Conservation (phyloP, 306 rosid species). For the Mimosa bimucronata region DNA sequence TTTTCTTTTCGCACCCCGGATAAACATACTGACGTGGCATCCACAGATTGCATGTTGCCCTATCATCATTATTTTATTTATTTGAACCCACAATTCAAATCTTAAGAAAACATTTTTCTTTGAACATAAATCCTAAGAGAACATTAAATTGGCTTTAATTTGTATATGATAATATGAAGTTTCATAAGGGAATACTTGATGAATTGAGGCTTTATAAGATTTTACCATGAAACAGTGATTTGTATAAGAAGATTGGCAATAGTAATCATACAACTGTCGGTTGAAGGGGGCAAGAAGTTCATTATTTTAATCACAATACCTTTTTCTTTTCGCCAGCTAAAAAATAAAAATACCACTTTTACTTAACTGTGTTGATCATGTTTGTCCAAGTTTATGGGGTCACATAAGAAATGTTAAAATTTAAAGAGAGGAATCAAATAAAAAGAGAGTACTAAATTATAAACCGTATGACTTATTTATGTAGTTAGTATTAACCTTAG, state of each 20-base stretch:
- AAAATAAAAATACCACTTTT: no score
- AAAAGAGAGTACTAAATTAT: no score
- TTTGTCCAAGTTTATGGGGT: not conserved
- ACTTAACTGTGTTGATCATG: not conserved
- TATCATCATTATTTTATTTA: not conserved
- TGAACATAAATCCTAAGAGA: not conserved
- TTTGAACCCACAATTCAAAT: not conserved
- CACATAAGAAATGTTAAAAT: no score
- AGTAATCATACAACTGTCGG: no score
- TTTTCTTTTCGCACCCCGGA: not conserved
- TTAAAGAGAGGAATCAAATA: no score
- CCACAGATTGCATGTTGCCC: not conserved
- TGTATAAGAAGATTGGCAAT: no score
- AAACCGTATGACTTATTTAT: no score
- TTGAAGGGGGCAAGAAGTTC: not conserved
- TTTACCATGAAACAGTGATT: not conserved
- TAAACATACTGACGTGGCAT: not conserved
- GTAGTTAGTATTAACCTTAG: no score
- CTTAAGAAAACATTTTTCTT: not conserved
- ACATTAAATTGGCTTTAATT: not conserved
- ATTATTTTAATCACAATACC: not conserved
- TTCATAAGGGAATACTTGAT: not conserved
- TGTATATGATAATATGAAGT: not conserved
- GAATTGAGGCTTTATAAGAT: not conserved
- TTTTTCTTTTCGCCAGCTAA: no score